phyloP scores from a whole-genome alignment of 2,329 filamentous ascomycete genomes.

The Colletotrichum limetticola region DNA sequence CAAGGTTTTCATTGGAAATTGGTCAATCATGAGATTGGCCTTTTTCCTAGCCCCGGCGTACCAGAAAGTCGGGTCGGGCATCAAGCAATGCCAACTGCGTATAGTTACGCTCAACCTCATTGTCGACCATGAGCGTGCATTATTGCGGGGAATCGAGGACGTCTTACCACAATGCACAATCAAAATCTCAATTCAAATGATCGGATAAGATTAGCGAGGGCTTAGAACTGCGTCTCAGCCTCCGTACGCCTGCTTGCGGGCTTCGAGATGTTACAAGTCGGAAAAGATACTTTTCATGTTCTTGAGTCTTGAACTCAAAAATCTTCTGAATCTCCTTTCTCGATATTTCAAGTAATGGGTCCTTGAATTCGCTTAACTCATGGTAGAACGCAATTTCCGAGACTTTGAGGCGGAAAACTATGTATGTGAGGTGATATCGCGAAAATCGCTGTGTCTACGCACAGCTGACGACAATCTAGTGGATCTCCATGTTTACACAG shows the following conservation, averaged over 20 bases:
- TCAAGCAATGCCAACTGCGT: background rate
- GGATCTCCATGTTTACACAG: background rate
- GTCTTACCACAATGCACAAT: background rate
- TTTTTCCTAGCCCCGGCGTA: background rate
- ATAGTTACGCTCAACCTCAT: background rate
- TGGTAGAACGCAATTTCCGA: background rate
- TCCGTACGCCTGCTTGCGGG: background rate
- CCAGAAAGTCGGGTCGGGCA: background rate
- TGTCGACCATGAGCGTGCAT: background rate
- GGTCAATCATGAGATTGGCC: background rate
- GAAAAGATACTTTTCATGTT: background rate
- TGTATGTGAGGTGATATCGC: background rate
- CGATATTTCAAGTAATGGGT: background rate
- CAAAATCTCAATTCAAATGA: background rate
- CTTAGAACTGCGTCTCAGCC: background rate
- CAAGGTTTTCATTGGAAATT: background rate
- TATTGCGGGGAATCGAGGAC: background rate
- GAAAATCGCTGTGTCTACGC: no score
- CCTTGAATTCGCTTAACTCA: background rate
- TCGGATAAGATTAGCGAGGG: background rate
- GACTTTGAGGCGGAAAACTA: background rate
- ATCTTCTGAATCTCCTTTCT: background rate
- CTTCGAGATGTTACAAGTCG: background rate
- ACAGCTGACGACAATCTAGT: no score
- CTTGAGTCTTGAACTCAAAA: background rate